Base-by-base conservation (phyloP, 2,329 filamentous ascomycete species). In the Phialemonium atrogriseum region DNA sequence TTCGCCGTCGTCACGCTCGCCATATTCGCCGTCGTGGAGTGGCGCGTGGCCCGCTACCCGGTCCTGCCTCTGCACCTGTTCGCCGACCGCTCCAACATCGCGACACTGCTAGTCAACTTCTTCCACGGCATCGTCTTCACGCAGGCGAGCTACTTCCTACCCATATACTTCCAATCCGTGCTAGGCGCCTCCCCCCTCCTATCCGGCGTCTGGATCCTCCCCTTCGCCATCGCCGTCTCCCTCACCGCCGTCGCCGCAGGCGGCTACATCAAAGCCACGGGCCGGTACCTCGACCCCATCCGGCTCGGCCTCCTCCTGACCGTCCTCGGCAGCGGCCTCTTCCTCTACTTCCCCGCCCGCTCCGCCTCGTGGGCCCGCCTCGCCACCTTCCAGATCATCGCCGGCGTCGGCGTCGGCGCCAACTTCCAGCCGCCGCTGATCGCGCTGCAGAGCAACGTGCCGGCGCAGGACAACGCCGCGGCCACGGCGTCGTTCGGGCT, bases 101-200 rank as follows among this genome's bases (percentile, higher is more conserved):
- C 77, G 1, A 60, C 66, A 4, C 63, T 80, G n/a, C 44, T 40
- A 3, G 52, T 67, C 4, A 54, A 50, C 24, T 59, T 65, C 33
- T 56, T 60, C 34, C 65, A 72, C 37, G 58, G 56, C 0, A 59
- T 77, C 45, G 69, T 75, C 20, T 81, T 80, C 51, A 78, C 82
- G 22, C 72, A 68, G 0, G 66, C 66, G 2, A 71, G 75, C 30
- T 87, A 84, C 53, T 87, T 82, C 45, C 60, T 86, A 16, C 82
- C 83, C 0, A 63, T 86, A 0, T 86, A 79, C 54, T 78, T 84
- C 32, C 83, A 88, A 49, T 69, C 75, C 3, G 80, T 79, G 1
- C 66, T 77, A 3, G 66, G 67, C 30, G 73, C 72, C 2, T 66
- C 66, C 0, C 75, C 79, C 0, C 57, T 81, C 20, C 60, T 61